Evolutionary conservation across 176 grass and related monocot species (phyloP), one percentile per base, ranked within the genome.

Genomic region (Zoysia japonica): DNA sequence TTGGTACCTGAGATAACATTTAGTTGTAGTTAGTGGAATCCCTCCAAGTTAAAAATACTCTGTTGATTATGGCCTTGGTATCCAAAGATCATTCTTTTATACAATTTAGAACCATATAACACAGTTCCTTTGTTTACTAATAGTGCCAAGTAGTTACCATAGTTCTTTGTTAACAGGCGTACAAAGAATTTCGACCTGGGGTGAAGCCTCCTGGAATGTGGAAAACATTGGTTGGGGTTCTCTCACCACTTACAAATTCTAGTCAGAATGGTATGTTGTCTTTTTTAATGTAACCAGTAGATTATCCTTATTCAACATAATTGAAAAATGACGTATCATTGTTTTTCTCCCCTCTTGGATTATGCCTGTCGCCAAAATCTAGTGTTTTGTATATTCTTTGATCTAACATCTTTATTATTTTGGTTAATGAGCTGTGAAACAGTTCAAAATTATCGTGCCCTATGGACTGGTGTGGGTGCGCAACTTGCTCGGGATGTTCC

Each of bases 401-500:
- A 59, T 59, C 56, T 20, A 59, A 59, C 56, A 59, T 59, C n/a
- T 9, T 36, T n/a, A 55, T 57, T 68, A 3, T 72, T 75, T 39
- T 39, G n/a, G 51, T 68, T 51, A 36, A 64, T 69, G 65, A 20
- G 15, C 70, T 43, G 52, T 75, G 77, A 87, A 78, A 87, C 80
- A 94, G 95, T 89, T 66, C 95, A 90, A 93, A 92, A 94, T 38
- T 98, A 90, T 47, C 90, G 92, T 61, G 39, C 83, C 52, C 61
- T 98, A 9, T 98, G 95, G 95, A 98, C 78, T 65, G 95, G 95
- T 68, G 92, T 98, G 60, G 95, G 95, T 75, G 95, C 95, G 66
- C 95, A 98, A 82, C 88, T 98, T 74, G 90, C 92, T 59, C 83
- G 95, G 42, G 95, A 98, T 80, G 95, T 98, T 84, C 95, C 95